Percentiles rank a stretch among this genome's conserved stretches.
These are phyloP conservation scores for Porcisia hertigi DNA, from an alignment of 208 protist species.

Conservation along the genomic window DNA sequence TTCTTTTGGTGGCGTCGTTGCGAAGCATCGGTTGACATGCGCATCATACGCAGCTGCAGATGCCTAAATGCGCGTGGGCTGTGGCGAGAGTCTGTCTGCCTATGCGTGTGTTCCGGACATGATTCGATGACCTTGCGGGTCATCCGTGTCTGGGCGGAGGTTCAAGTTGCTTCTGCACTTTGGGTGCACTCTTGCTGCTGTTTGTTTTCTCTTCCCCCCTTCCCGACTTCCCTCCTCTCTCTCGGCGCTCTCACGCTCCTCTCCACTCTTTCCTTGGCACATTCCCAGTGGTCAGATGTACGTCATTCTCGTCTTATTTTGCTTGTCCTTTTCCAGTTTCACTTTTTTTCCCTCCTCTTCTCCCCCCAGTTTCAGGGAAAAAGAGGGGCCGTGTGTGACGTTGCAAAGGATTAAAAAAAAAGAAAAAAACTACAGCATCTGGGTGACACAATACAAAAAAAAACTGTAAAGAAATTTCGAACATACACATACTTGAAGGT, in stretches of 20 bases:
- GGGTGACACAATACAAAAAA: neutral
- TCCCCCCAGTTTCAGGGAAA: neutral
- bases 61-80: too few relatives aligned
- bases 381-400: neutral
- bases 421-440: neutral
- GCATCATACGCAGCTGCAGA: too few relatives aligned
- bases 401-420: neutral
- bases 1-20: neutral
- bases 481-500: too few relatives aligned
- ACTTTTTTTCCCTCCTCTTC: neutral
- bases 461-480: neutral
- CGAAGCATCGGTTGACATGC: too few relatives aligned
- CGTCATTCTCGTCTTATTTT: neutral
- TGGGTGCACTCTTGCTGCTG: neutral
- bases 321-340: neutral
- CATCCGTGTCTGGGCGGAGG: too few relatives aligned
- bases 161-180: neutral
- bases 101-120: neutral
- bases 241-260: too few relatives aligned
- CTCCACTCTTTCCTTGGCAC: neutral
- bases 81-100: neutral
- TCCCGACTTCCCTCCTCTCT: neutral
- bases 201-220: neutral
- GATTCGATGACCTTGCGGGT: too few relatives aligned
- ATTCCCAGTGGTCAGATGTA: neutral